phyloP scores from a whole-genome alignment of 1,284 basidiomycete species.

The Veloboletus limbatus region DNA sequence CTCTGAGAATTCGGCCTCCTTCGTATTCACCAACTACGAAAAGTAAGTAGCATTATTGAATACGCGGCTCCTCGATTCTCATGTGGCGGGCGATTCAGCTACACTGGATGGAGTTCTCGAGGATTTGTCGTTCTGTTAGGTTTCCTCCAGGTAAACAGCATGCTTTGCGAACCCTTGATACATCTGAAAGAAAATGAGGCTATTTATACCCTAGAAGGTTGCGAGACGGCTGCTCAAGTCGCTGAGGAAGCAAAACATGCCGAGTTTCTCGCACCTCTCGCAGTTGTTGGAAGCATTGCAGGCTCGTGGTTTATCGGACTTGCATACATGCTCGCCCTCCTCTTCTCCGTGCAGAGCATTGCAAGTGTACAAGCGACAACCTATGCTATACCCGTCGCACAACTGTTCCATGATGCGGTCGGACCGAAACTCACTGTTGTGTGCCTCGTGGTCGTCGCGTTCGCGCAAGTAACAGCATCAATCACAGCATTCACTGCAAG shows the following conservation, averaged over 20 bases:
- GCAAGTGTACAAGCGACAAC: slow-evolving; percentile 46
- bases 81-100: slow-evolving; percentile 36
- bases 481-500: slow-evolving; percentile 61
- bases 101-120: slow-evolving; percentile 52
- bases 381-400: slow-evolving; percentile 57
- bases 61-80: neutral
- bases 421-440: slow-evolving; percentile 47
- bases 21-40: slow-evolving; percentile 59
- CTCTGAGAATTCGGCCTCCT: slow-evolving; percentile 48
- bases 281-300: slow-evolving; percentile 53
- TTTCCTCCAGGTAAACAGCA: slow-evolving; percentile 46
- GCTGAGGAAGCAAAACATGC: slow-evolving; percentile 59
- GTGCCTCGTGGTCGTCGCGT: slow-evolving; percentile 49
- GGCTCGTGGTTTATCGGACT: slow-evolving; percentile 62
- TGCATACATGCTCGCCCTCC: slow-evolving; percentile 56
- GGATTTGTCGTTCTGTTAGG: slow-evolving; percentile 60
- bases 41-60: slow-evolving; percentile 37
- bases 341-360: slow-evolving; percentile 57
- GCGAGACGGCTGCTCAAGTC: slow-evolving; percentile 61
- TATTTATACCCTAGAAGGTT: slow-evolving; percentile 61
- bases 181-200: slow-evolving; percentile 35
- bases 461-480: slow-evolving; percentile 56
- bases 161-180: neutral
- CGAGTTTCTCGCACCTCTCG: slow-evolving; percentile 54
- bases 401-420: slow-evolving; percentile 56